phyloP scores from a whole-genome alignment of 768 basidiomycete species.

The Sporobolomyces pararoseus region DNA sequence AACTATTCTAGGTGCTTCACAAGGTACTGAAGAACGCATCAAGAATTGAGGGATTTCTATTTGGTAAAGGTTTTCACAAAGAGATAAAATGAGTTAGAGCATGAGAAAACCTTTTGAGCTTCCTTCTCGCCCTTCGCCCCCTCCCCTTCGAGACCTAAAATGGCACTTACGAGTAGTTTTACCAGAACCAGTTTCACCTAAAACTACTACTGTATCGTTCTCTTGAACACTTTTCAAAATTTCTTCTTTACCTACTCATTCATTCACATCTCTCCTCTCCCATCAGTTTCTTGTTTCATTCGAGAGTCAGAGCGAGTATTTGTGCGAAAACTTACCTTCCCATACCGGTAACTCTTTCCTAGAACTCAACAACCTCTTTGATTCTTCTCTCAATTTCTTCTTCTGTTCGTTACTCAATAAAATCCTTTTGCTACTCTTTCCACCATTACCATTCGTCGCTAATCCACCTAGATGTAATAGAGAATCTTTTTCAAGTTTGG shows the following conservation, averaged over 20 bases:
- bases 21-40: slow-evolving; percentile 67
- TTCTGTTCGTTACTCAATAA: slow-evolving; percentile 6
- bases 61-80: slow-evolving; percentile 5
- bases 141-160: too few species aligned
- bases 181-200: slow-evolving; percentile 96
- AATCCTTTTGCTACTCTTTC: neutral
- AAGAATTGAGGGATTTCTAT: slow-evolving; percentile 95
- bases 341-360: slow-evolving; percentile 68
- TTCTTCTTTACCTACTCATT: slow-evolving; percentile 63
- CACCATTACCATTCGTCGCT: neutral
- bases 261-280: neutral
- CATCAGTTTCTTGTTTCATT: neutral
- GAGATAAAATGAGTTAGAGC: neutral
- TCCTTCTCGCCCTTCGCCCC: too few species aligned
- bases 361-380: slow-evolving; percentile 13
- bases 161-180: slow-evolving; percentile 87
- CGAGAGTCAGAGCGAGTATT: neutral
- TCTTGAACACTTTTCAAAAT: slow-evolving; percentile 67
- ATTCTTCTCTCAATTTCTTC: slow-evolving; percentile 21
- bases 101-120: too few species aligned
- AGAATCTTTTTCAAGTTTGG: neutral
- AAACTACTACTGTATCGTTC: slow-evolving; percentile 79
- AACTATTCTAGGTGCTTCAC: slow-evolving; percentile 56
- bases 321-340: slow-evolving; percentile 56
- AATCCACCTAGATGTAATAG: neutral